phyloP scores from a whole-genome alignment of 805 yeast species.

The Wickerhamiella galacta region DNA sequence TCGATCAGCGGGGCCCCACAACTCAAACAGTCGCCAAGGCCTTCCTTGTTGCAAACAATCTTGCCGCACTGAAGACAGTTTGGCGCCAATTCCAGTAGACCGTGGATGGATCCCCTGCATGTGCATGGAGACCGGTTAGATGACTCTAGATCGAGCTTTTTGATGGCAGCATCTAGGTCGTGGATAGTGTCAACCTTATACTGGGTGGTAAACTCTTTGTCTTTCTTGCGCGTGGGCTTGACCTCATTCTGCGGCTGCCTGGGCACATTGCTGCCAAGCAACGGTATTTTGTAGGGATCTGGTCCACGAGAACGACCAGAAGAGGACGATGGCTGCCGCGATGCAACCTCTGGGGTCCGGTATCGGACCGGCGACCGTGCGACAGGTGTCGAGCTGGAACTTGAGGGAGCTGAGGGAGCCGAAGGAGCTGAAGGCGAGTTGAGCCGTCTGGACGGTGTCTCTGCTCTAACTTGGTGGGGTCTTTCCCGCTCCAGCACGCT shows the following conservation, averaged over 20 bases:
- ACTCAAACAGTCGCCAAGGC: conserved; percentile 73
- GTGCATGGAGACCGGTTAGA: conserved; percentile 36
- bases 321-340: no score
- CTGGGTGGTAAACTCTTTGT: conserved; percentile 6
- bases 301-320: no score
- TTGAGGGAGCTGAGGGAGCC: no score
- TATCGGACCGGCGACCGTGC: no score
- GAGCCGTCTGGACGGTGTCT: no score
- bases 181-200: conserved; percentile 38
- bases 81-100: conserved; percentile 77
- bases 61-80: conserved; percentile 91
- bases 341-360: no score
- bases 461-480: no score
- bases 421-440: no score
- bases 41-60: conserved; percentile 79
- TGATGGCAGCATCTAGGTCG: conserved; percentile 48
- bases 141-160: conserved; percentile 30
- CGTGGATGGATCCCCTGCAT: conserved; percentile 80
- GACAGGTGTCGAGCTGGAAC: no score
- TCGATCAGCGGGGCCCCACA: conserved; percentile 59
- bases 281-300: no score
- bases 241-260: not conserved
- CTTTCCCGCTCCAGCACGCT: no score
- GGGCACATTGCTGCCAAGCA: no score
- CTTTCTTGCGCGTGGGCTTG: not conserved